Evolutionary conservation across 176 grass and related monocot genomes (phyloP), one percentile per base, ranked within the genome.

Genomic region (Avena atlantica): DNA sequence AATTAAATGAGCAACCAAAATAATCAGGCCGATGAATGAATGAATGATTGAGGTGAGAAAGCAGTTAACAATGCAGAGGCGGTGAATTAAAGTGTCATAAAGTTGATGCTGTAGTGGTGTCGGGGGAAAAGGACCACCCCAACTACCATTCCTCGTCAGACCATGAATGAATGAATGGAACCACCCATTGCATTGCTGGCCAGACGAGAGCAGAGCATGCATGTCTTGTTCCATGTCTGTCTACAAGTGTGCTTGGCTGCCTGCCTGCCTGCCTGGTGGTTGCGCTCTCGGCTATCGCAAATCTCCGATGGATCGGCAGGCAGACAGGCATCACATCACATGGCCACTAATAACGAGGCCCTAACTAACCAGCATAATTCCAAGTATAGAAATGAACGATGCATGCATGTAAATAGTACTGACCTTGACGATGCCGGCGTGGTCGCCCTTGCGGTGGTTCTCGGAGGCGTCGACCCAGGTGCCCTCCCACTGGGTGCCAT

Each of bases 401-500:
- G 37, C 37, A 48, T 60, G 12, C 23, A 66, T 25, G 36, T 9
- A 48, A 20, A 1, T 42, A 42, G 45, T 12, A 87, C 37, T 56
- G 2, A 98, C 96, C 89, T 87, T 83, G 16, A 98, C 90, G 55
- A 98, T 96, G 57, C 92, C 96, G 21, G 93, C 93, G 90, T 98
- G 96, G 86, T 98, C 96, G 1, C 96, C 96, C 71, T 89, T 93
- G 73, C 89, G 87, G 89, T 98, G 96, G 84, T 94, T 92, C 44
- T 89, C 80, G 0, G 87, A 86, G 1, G 90, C 87, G 8, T 92
- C 92, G 17, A 94, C 79, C 96, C 96, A 98, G 1, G 93, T 98
- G 14, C 96, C 96, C 12, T 78, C 59, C 93, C 96, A 98, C 70
- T 98, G 88, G 0, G 79, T 67, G 8, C 93, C 96, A 50, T 98